Conservation (phyloP, 1,284 basidiomycete species). For the Neolentinus lepideus region DNA sequence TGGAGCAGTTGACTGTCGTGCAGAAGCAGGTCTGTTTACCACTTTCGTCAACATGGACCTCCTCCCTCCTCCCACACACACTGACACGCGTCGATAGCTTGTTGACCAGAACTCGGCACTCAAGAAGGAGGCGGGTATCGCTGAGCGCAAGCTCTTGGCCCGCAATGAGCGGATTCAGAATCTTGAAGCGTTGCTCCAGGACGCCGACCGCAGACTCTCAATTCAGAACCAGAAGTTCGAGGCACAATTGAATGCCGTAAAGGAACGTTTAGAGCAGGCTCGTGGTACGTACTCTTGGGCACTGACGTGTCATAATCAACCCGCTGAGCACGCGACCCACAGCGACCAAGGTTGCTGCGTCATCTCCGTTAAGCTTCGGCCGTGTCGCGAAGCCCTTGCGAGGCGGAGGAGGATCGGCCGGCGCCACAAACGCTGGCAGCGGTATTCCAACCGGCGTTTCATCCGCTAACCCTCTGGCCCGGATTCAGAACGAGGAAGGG, state of each 20-base stretch:
- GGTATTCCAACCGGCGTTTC: slow-evolving; percentile 21
- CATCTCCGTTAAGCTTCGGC: slow-evolving; percentile 77
- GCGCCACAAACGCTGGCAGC: slow-evolving; percentile 14
- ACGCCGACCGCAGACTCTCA: slow-evolving; percentile 88
- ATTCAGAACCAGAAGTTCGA: slow-evolving; percentile 96
- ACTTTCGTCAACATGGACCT: not conserved
- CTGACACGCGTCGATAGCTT: slow-evolving; percentile 44
- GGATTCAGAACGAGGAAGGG: slow-evolving; percentile 79
- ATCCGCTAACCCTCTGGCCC: slow-evolving; percentile 51
- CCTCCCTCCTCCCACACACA: slow-evolving; percentile 4
- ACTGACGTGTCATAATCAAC: slow-evolving; percentile 3
- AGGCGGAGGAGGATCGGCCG: slow-evolving; percentile 73
- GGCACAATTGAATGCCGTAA: slow-evolving; percentile 84
- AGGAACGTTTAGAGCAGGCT: slow-evolving; percentile 87
- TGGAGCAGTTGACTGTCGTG: slow-evolving; percentile 92
- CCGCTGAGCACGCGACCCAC: slow-evolving; percentile 4
- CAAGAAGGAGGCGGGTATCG: slow-evolving; percentile 97
- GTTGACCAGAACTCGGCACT: slow-evolving; percentile 97
- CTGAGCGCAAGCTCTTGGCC: slow-evolving; percentile 92
- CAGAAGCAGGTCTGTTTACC: slow-evolving; percentile 80
- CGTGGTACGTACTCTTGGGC: slow-evolving; percentile 55
- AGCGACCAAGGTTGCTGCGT: slow-evolving; percentile 73
- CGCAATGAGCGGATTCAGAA: slow-evolving; percentile 97
- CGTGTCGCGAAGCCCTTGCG: slow-evolving; percentile 95
- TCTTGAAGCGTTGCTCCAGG: slow-evolving; percentile 86